phyloP scores from a whole-genome alignment of 2,329 filamentous ascomycete species.

The Chaetomiaceae sp. region DNA sequence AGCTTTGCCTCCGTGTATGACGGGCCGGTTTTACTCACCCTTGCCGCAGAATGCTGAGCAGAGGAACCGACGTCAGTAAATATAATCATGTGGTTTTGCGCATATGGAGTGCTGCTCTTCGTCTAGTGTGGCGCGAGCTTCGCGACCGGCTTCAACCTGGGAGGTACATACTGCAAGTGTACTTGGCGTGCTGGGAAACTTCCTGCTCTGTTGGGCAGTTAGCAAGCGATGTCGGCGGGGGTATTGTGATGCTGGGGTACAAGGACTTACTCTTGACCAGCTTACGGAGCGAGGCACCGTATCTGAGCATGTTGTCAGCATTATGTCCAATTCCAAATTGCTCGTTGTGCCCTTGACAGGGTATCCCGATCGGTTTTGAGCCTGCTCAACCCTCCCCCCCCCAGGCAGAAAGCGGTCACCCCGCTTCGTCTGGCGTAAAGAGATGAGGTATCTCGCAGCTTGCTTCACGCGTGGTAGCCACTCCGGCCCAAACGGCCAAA shows the following conservation, averaged over 20 bases:
- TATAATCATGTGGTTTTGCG: neutral
- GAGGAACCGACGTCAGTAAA: slow-evolving; percentile 8
- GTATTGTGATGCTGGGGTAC: neutral
- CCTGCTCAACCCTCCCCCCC: neutral
- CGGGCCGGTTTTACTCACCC: slow-evolving; percentile 29
- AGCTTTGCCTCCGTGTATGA: neutral
- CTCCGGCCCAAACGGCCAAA: neutral
- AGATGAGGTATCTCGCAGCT: neutral
- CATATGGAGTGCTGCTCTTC: neutral
- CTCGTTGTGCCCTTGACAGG: slow-evolving; percentile 5
- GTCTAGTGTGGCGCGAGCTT: neutral
- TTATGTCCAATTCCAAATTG: neutral
- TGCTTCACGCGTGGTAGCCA: neutral
- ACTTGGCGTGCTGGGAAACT: slow-evolving; percentile 96
- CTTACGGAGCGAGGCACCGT: slow-evolving; percentile 99
- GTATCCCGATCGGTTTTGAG: slow-evolving; percentile 1
- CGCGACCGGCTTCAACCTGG: neutral
- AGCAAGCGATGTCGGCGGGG: neutral
- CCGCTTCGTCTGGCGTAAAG: too few relatives aligned
- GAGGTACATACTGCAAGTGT: slow-evolving; percentile 60
- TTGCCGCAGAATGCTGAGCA: slow-evolving; percentile 89
- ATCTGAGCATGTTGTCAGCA: slow-evolving; percentile 50
- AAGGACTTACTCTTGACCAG: slow-evolving; percentile 71
- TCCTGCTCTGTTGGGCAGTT: slow-evolving; percentile 67
- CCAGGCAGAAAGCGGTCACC: too few relatives aligned